Evolutionary conservation across 2,329 filamentous ascomycete genomes (phyloP).

Genomic region (Penicillium psychrosexuale): DNA sequence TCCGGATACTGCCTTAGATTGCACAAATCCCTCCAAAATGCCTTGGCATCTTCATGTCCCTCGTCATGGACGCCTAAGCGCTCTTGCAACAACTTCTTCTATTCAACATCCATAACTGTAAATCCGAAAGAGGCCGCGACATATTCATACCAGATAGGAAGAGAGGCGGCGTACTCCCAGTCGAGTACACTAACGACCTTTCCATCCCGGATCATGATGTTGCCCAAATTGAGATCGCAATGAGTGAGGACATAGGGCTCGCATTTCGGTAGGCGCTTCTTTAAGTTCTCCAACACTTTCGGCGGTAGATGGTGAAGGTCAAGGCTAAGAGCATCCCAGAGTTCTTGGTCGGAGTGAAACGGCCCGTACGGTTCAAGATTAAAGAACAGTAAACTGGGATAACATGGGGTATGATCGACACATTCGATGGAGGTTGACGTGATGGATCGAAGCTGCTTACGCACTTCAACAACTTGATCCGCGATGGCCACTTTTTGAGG

Average conservation of each 20-base stretch:
- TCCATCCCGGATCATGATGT: conserved; percentile 27
- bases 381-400: conserved; percentile 2
- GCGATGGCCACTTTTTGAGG: conserved; percentile 14
- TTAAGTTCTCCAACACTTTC: conserved; percentile 17
- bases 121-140: conserved; percentile 23
- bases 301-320: conserved; percentile 2
- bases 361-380: neutral
- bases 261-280: conserved; percentile 18
- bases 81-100: conserved; percentile 22
- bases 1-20: conserved; percentile 11
- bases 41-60: conserved; percentile 18
- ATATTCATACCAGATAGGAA: conserved; percentile 37
- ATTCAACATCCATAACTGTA: conserved; percentile 23
- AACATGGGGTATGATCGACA: conserved; percentile 15
- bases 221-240: conserved; percentile 27
- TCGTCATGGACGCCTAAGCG: conserved; percentile 17
- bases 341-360: neutral
- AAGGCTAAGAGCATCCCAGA: neutral
- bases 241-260: conserved; percentile 27
- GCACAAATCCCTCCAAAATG: conserved; percentile 21
- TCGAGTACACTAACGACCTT: conserved; percentile 28
- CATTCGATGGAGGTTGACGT: conserved; percentile 14
- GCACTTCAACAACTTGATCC: conserved; percentile 15
- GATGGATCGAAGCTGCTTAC: conserved; percentile 12
- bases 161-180: conserved; percentile 33